A percentile compares a stretch with the other conserved stretches of the same genome.
phyloP scores from a whole-genome alignment of 2,329 filamentous ascomycete genomes.

The Pseudocercospora musae region DNA sequence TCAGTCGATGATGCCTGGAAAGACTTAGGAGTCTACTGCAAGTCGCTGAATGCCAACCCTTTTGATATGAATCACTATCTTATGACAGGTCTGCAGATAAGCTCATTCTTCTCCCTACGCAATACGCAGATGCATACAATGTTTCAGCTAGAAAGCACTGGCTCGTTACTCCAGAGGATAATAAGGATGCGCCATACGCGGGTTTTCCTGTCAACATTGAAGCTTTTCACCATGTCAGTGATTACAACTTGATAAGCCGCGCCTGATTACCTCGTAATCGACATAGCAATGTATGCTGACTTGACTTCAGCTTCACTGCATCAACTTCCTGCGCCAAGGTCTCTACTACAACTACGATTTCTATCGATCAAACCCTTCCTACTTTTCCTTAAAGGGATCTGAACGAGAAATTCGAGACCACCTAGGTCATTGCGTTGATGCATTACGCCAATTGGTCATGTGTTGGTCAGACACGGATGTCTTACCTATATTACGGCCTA shows the following conservation, averaged over 20 bases:
- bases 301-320: neutral
- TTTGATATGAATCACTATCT: neutral
- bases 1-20: neutral
- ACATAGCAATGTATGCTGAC: neutral
- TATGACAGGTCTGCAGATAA: neutral
- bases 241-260: neutral
- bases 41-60: neutral
- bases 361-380: neutral
- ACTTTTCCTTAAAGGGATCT: neutral
- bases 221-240: neutral
- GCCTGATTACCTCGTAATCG: neutral
- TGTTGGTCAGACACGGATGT: neutral
- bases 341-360: neutral
- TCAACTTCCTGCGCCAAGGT: conserved; percentile 4
- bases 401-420: neutral
- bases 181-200: neutral
- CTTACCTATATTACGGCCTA: neutral
- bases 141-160: neutral
- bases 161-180: neutral
- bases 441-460: neutral
- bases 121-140: neutral
- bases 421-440: neutral
- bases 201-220: neutral
- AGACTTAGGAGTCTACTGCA: neutral
- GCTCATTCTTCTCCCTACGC: neutral